Base-by-base conservation (phyloP, 768 basidiomycete genomes). In the Lactarius hengduanensis region DNA sequence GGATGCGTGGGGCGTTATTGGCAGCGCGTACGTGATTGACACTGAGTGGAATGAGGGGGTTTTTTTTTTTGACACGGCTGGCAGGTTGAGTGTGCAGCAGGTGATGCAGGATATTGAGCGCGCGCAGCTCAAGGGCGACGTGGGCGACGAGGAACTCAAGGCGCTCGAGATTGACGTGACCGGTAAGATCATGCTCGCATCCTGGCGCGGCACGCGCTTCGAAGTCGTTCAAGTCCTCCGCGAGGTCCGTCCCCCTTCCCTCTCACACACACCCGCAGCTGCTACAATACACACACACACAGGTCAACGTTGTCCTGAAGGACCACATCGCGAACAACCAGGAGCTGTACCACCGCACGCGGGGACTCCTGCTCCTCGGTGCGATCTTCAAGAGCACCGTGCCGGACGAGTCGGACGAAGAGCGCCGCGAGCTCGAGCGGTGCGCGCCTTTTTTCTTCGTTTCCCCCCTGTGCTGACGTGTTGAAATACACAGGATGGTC, bases 1-100 rank as follows among this genome's bases (percentile, higher is more conserved):
- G 77, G 97, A 99, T 71, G 92, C 94, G 0, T 98, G 94, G 91
- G 95, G 94, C 18, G 90, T 98, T 67, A 90, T 98, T 66, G 92
- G 94, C 43, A 94, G 92, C 81, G 96, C 96, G 88, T 95, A 78
- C 79, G 93, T 81, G 36, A 66, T 10, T 13, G 47, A 50, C 30
- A 16, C 16, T 18, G 40, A 26, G 26, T 26, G 26, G 40, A 40
- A 16, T 6, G 36, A 30, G 30, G 5, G 30, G 30, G 0, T 5
- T 26, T 30, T 30, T 30, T 30, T 30, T 30, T 30, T 30, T 5
- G 30, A 30, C 30, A 30, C 30, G 30, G 43, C 93, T 30, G 91
- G 93, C 63, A 82, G n/a, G 87, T 89, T n/a, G 82, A 80, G 88
- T 69, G 94, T 93, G 28, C 89, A 88, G 70, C 82, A 87, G 62